Evolutionary conservation across 257 asterid genomes (phyloP).

Genomic region (Fraxinus cuspidata): DNA sequence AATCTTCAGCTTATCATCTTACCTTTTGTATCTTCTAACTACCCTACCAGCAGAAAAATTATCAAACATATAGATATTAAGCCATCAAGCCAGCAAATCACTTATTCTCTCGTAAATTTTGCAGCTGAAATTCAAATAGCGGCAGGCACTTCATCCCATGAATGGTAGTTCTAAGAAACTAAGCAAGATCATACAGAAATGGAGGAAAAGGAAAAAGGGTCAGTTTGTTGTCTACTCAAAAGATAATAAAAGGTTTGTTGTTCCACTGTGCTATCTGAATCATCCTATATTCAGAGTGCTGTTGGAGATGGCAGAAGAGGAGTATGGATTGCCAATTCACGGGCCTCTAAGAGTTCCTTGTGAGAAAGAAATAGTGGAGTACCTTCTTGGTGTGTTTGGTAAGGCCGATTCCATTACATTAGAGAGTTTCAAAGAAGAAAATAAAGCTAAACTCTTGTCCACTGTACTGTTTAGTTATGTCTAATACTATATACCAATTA

Average conservation of each 20-base stretch:
- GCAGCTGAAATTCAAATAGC: constrained; percentile 3
- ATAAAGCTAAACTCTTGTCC: not conserved
- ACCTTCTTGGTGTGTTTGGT: constrained; percentile 27
- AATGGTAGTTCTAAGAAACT: constrained; percentile 45
- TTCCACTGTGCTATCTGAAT: constrained; percentile 43
- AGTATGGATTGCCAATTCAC: constrained; percentile 38
- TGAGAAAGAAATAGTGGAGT: constrained; percentile 46
- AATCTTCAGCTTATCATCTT: constrained; percentile 32
- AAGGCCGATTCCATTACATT: not conserved
- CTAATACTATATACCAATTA: not conserved
- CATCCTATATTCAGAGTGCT: constrained; percentile 58
- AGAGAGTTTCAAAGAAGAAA: not conserved
- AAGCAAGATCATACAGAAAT: constrained; percentile 40
- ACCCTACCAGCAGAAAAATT: not conserved
- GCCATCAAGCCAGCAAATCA: not conserved
- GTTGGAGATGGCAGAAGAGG: constrained; percentile 62
- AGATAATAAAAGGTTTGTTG: constrained; percentile 42
- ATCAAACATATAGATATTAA: not conserved
- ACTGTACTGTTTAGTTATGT: not conserved
- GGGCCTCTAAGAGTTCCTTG: constrained; percentile 53
- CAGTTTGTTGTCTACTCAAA: constrained; percentile 54
- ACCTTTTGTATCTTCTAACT: constrained; percentile 27
- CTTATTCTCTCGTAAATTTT: not conserved
- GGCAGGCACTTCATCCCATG: constrained; percentile 27
- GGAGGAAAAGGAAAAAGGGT: constrained; percentile 38